These are phyloP conservation scores for Moesziomyces parantarcticus DNA, from an alignment of 1,284 basidiomycete species.

Conservation along the genomic window DNA sequence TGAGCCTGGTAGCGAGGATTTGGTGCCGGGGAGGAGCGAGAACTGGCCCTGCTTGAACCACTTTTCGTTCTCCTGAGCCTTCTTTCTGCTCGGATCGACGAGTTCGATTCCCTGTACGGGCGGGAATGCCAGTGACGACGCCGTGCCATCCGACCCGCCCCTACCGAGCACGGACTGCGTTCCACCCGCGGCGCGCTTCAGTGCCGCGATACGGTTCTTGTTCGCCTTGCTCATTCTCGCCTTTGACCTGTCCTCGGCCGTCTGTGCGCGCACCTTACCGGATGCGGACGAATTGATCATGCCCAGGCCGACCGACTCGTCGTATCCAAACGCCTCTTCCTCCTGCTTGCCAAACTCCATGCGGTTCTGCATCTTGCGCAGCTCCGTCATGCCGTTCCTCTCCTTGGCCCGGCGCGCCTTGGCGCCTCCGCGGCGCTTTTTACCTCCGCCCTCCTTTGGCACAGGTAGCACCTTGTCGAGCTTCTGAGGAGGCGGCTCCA, in stretches of 20 bases:
- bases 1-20: constrained; percentile 17
- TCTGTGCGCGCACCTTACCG: constrained; percentile 86
- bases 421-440: constrained; percentile 88
- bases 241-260: constrained; percentile 86
- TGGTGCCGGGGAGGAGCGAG: constrained; percentile 56
- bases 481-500: constrained; percentile 93
- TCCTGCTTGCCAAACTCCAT: constrained; percentile 96
- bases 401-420: constrained; percentile 96
- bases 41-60: constrained; percentile 69
- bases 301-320: constrained; percentile 94
- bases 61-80: constrained; percentile 66
- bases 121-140: constrained; percentile 91
- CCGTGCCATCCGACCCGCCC: constrained; percentile 74
- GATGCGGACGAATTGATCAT: constrained; percentile 85
- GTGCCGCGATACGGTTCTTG: constrained; percentile 76
- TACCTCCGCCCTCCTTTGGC: constrained; percentile 90
- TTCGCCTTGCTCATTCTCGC: constrained; percentile 97
- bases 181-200: constrained; percentile 40
- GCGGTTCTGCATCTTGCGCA: constrained; percentile 95
- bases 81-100: constrained; percentile 67
- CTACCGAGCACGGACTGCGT: constrained; percentile 71
- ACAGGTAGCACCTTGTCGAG: constrained; percentile 94
- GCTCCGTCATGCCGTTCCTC: constrained; percentile 93
- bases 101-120: constrained; percentile 82
- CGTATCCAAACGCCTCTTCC: constrained; percentile 94